Evolutionary conservation across 257 asterid species (phyloP).

Genomic region (Nicotiana paniculata): DNA sequence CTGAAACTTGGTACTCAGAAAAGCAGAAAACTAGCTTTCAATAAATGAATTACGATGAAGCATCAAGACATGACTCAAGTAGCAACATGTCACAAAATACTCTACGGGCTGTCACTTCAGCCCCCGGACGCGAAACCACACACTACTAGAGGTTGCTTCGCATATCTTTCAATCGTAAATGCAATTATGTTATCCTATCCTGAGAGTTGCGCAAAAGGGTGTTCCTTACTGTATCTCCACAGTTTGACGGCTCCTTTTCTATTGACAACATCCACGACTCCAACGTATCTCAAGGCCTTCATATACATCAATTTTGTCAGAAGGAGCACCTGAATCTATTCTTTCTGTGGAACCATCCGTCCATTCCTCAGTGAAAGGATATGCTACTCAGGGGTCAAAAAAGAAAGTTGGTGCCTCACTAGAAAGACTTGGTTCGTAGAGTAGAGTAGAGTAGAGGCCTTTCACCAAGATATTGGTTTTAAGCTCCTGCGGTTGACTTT

Average conservation of each 20-base stretch:
- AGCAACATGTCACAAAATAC: neutral
- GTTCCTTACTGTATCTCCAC: slow-evolving; percentile 67
- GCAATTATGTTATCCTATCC: slow-evolving; percentile 92
- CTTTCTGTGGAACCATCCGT: too few relatives aligned
- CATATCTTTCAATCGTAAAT: slow-evolving; percentile 82
- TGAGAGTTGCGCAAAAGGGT: slow-evolving; percentile 87
- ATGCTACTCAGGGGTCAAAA: too few relatives aligned
- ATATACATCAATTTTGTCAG: neutral
- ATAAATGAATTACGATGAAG: slow-evolving; percentile 50
- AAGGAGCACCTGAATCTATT: too few relatives aligned
- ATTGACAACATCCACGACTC: slow-evolving; percentile 73
- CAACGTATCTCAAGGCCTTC: slow-evolving; percentile 89
- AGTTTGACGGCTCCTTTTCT: slow-evolving; percentile 69
- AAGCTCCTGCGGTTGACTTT: too few relatives aligned
- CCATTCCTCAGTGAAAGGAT: too few relatives aligned
- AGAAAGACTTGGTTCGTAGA: too few relatives aligned
- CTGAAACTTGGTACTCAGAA: neutral
- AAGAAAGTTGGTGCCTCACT: too few relatives aligned
- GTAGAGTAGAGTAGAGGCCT: too few relatives aligned
- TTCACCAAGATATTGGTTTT: too few relatives aligned
- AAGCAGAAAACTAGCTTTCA: neutral
- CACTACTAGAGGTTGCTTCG: slow-evolving; percentile 67
- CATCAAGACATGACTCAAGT: slow-evolving; percentile 17
- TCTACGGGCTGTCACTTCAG: slow-evolving; percentile 23
- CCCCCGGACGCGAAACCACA: slow-evolving; percentile 97